Base-by-base conservation (phyloP, 1,284 basidiomycete species). In the Neolentinus lepideus region DNA sequence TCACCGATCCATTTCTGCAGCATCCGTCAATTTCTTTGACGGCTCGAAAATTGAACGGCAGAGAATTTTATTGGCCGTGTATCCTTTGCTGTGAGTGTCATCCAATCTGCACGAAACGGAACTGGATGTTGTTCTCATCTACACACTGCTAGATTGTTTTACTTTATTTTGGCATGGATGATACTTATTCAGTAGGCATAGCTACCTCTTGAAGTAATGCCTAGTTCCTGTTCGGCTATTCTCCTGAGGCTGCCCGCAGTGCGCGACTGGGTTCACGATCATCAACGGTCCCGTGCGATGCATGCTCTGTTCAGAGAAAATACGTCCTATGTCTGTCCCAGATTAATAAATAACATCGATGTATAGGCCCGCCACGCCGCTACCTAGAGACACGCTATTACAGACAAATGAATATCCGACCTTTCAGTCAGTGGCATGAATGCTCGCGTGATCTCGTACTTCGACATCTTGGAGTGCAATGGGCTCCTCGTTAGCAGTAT, bases 111-210 rank as follows among this genome's bases (percentile, higher is more conserved):
- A 2, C 26, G 56, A 10, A 46, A 27, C 33, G 10, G 11, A 47
- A 22, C 8, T 3, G 16, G 24, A 38, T 52, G 29, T 25, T 27
- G 25, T n/a, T 19, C n/a, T 48, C 29, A 6, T 31, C 4, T 57
- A 29, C 11, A 22, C 43, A 16, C 14, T 22, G 33, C 1, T 61
- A 92, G 90, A 36, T 71, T 92, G 43, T 92, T 92, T 66, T 92
- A 92, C 65, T 92, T 91, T 69, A 81, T 92, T 61, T 71, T 95
- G 31, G 90, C 92, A 12, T 94, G 92, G 92, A 94, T 95, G 92
- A 94, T 95, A 61, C 77, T 95, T 64, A 94, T 95, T 61, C 90
- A 93, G 67, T 92, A 43, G 38, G 12, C 38, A 43, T n/a, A 43
- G 12, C 12, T 4, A 31, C 6, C 29, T 6, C 29, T 31, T 4